Conservation (phyloP, 257 asterid species). For the Fraxinus excelsior region DNA sequence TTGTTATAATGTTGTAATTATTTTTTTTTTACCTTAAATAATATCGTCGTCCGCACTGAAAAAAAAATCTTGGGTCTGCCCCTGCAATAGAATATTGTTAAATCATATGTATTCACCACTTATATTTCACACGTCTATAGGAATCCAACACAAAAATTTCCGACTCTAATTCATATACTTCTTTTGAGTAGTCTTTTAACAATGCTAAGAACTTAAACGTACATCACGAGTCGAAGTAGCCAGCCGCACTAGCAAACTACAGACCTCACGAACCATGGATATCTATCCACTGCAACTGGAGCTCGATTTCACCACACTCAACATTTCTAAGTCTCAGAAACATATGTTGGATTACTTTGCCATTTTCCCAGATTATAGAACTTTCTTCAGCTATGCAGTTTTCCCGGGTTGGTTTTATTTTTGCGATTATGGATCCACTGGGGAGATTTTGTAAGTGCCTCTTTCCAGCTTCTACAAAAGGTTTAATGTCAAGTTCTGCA, state of each 20-base stretch:
- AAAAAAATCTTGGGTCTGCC: too few relatives aligned
- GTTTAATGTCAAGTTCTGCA: constrained; percentile 51
- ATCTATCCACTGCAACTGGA: constrained; percentile 57
- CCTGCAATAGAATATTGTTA: too few relatives aligned
- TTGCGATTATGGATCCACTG: constrained; percentile 44
- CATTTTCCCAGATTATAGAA: constrained; percentile 47
- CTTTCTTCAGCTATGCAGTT: constrained; percentile 66
- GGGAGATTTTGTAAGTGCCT: constrained; percentile 34
- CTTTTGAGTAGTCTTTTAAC: background rate
- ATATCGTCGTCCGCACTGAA: too few relatives aligned
- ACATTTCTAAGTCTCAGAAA: constrained; percentile 53
- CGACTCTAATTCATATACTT: background rate
- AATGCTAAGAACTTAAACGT: too few relatives aligned
- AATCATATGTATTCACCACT: too few relatives aligned
- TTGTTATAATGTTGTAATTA: too few relatives aligned
- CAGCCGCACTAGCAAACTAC: background rate
- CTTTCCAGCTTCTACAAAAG: constrained; percentile 41
- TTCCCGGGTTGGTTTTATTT: constrained; percentile 44
- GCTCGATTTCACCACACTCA: constrained; percentile 61
- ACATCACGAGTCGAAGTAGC: background rate
- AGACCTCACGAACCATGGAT: constrained; percentile 39
- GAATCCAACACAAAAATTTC: background rate
- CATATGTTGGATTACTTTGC: constrained; percentile 46
- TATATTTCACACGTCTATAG: background rate
- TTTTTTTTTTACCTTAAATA: too few relatives aligned